Evolutionary conservation across 805 yeast genomes (phyloP), one percentile per base, ranked within the genome.

Genomic region (Grigorovia humatica): DNA sequence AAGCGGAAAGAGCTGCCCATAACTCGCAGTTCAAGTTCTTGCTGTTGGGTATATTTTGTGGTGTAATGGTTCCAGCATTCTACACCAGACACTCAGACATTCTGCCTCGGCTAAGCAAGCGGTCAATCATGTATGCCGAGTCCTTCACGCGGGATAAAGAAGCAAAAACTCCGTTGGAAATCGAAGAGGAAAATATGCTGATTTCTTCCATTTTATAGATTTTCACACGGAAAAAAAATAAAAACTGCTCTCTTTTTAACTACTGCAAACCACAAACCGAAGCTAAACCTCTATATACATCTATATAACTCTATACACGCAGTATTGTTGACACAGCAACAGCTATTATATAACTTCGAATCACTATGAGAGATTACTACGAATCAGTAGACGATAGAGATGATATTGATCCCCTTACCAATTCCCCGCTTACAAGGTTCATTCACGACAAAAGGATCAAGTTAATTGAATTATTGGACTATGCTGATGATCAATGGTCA

Each of bases 401-500:
- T 4, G 38, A 32, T 32, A 13, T 11, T 13, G 15, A 11, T 13
- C 38, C 38, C 38, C 4, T 32, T 11, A 9, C 38, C 11, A 32
- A 32, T 32, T 5, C 38, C 38, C 15, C 38, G 4, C 38, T 66
- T 48, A 54, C 55, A 11, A 32, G 46, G 1, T 52, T 55, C 18
- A 51, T 61, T 19, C 58, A 51, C 27, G 44, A 45, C 11, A 47
- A 59, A 47, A 62, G 69, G 44, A 20, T 48, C 13, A 53, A 48
- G 5, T 44, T 65, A 15, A 49, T 48, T 1, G 18, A 48, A 17
- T 38, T 48, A 9, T 42, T 53, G 4, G 35, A 50, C 17, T 41
- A 19, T 4, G 48, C 56, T 5, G 50, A 47, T 13, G 19, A 20
- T 4, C 52, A 48, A 50, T 65, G 78, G 46, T 72, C 77, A 54